phyloP scores from a whole-genome alignment of 176 grass and related monocot species.

The Oryza longistaminata region DNA sequence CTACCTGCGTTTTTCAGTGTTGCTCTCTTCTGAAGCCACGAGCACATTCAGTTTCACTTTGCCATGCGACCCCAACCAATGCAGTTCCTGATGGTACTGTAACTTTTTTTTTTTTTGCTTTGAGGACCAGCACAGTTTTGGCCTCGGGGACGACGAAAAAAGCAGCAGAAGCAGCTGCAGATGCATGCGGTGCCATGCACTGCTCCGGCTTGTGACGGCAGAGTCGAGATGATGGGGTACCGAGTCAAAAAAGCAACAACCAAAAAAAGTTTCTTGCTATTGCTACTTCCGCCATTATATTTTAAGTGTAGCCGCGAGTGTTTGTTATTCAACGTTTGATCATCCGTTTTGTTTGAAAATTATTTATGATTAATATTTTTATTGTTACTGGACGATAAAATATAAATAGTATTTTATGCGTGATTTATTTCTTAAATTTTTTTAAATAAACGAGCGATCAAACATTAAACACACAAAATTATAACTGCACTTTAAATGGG shows the following conservation, averaged over 20 bases:
- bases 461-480: fast-evolving
- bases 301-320: too few relatives aligned
- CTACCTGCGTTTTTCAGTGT: not conserved
- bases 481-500: too few relatives aligned
- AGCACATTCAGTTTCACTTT: not conserved
- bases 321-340: too few relatives aligned
- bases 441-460: too few relatives aligned
- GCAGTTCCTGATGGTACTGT: not conserved
- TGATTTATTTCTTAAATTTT: too few relatives aligned
- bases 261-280: not conserved
- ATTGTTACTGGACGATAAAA: too few relatives aligned
- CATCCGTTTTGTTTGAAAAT: fast-evolving
- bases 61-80: not conserved
- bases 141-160: constrained; percentile 28
- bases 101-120: not conserved
- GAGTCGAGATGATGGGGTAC: not conserved
- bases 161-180: not conserved
- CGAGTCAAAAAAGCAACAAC: not conserved
- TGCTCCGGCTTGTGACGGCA: not conserved
- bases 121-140: not conserved
- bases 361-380: too few relatives aligned
- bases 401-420: too few relatives aligned
- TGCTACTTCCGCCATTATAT: too few relatives aligned
- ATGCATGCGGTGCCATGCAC: not conserved
- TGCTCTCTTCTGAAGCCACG: not conserved